phyloP scores from a whole-genome alignment of 805 yeast genomes.

The Kluyveromyces wickerhamii region DNA sequence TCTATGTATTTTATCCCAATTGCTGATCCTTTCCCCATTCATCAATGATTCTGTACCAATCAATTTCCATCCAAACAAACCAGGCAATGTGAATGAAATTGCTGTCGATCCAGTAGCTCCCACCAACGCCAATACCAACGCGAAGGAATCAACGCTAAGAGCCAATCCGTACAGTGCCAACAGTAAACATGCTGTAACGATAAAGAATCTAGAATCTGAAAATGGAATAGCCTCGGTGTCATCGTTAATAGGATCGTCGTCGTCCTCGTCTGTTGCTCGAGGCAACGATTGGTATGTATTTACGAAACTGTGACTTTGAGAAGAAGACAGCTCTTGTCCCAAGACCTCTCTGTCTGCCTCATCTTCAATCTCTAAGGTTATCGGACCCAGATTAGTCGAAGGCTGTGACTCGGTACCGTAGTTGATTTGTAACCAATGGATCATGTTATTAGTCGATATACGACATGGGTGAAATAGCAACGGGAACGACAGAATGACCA shows the following conservation, averaged over 20 bases:
- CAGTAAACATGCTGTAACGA: conserved; percentile 39
- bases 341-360: conserved; percentile 8
- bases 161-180: conserved; percentile 56
- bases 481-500: conserved; percentile 74
- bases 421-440: conserved; percentile 36
- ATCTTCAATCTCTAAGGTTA: conserved; percentile 9
- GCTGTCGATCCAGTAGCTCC: conserved; percentile 94
- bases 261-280: conserved; percentile 6
- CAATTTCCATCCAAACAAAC: conserved; percentile 71
- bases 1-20: conserved; percentile 27
- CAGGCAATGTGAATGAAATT: conserved; percentile 85
- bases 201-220: conserved; percentile 17
- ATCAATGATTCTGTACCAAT: conserved; percentile 35
- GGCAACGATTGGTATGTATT: conserved; percentile 6
- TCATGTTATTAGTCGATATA: conserved; percentile 60
- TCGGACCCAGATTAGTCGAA: conserved; percentile 1
- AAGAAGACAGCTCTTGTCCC: conserved; percentile 3
- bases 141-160: conserved; percentile 60
- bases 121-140: conserved; percentile 74
- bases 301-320: conserved; percentile 1
- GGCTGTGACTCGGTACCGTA: conserved; percentile 5
- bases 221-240: conserved; percentile 12
- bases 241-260: conserved; percentile 8
- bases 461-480: conserved; percentile 77
- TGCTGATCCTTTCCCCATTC: conserved; percentile 25